These are phyloP conservation scores for Monilinia vaccinii-corymbosi DNA, from an alignment of 2,329 filamentous ascomycete species.

Conservation along the genomic window DNA sequence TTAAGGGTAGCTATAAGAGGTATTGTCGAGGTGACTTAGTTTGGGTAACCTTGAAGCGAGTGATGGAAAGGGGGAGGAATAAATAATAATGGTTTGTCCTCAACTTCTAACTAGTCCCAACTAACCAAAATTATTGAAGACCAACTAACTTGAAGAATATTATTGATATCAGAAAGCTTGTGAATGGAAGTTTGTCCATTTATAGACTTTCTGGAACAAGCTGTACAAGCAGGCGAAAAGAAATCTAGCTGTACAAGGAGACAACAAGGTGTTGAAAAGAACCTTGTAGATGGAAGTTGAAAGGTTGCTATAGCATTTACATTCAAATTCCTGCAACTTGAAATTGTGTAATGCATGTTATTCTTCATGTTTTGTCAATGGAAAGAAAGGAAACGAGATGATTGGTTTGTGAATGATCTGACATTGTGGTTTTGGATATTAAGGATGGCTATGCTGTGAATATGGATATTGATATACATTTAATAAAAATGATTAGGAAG, in stretches of 20 bases:
- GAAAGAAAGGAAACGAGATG: not conserved
- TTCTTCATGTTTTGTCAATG: not conserved
- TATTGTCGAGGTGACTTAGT: not conserved
- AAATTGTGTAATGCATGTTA: no score
- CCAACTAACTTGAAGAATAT: not conserved
- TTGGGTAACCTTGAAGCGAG: not conserved
- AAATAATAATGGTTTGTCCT: not conserved
- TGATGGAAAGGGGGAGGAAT: not conserved
- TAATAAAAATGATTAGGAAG: not conserved
- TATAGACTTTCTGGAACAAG: not conserved
- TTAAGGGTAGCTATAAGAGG: not conserved
- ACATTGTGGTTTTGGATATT: not conserved
- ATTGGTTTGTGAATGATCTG: not conserved
- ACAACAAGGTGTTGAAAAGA: not conserved
- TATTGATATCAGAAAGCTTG: not conserved
- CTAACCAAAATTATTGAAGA: not conserved
- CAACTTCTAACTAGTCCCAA: not conserved
- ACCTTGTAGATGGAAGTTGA: not conserved
- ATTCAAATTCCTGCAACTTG: not conserved
- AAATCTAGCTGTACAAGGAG: not conserved
- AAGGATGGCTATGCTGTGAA: not conserved
- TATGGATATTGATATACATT: not conserved
- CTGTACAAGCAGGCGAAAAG: not conserved
- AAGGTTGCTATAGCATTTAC: not conserved
- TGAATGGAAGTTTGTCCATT: not conserved